Evolutionary conservation across 306 rosid genomes (phyloP).

Genomic region (Pachyrhizus erosus): DNA sequence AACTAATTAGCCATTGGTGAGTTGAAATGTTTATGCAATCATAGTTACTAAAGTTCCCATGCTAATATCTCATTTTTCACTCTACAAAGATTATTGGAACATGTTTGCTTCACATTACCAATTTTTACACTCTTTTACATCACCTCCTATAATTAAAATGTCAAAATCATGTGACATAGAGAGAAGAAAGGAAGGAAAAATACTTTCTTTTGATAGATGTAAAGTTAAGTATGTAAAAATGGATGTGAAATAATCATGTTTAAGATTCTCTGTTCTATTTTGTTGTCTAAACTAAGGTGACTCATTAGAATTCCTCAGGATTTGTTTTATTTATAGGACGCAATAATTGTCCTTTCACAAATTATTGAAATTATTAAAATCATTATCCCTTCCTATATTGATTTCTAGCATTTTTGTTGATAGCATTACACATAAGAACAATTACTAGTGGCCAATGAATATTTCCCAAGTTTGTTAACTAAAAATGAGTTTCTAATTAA

Average conservation of each 20-base stretch:
- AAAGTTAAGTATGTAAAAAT: background rate
- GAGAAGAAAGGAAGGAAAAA: background rate
- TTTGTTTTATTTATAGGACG: background rate
- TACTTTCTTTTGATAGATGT: background rate
- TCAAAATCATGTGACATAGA: slow-evolving; percentile 1
- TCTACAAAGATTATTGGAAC: background rate
- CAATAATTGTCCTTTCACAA: background rate
- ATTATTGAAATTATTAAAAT: background rate
- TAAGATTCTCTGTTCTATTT: too few species aligned
- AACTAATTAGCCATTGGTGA: slow-evolving; percentile 79
- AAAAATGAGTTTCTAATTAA: background rate
- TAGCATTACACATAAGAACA: background rate
- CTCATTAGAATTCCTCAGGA: background rate
- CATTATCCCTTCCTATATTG: background rate
- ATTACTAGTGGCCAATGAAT: background rate
- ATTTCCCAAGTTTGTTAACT: background rate
- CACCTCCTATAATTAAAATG: background rate
- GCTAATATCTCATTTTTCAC: background rate
- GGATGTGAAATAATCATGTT: background rate
- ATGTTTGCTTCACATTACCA: background rate
- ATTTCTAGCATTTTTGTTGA: background rate
- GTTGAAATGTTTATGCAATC: slow-evolving; percentile 39
- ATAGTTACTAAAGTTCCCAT: background rate
- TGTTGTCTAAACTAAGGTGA: background rate
- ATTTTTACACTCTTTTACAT: background rate